Evolutionary conservation across 2,329 filamentous ascomycete genomes (phyloP).

Genomic region (Celoporthe dispersa): DNA sequence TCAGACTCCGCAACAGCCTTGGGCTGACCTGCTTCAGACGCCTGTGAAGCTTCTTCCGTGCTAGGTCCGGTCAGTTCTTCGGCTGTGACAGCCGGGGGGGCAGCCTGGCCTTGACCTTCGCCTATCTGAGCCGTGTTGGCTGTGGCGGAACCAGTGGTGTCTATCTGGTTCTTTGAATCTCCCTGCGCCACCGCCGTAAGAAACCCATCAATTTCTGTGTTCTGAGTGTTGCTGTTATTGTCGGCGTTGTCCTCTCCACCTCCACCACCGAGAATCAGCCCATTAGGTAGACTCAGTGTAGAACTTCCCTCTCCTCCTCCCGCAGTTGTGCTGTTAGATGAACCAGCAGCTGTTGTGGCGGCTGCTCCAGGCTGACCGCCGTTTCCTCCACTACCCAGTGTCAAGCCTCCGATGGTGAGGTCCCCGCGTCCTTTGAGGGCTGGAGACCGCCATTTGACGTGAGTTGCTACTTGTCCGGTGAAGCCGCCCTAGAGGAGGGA

Average conservation of each 20-base stretch:
- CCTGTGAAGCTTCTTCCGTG: slow-evolving; percentile 5
- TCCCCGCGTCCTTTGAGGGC: slow-evolving; percentile 17
- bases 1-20: slow-evolving; percentile 26
- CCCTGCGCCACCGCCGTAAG: slow-evolving; percentile 21
- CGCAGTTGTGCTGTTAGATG: background rate
- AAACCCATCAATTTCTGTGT: slow-evolving; percentile 15
- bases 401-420: slow-evolving; percentile 25
- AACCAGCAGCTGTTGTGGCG: slow-evolving; percentile 10
- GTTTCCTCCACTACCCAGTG: slow-evolving; percentile 20
- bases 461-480: slow-evolving; percentile 17
- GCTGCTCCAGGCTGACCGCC: slow-evolving; percentile 6
- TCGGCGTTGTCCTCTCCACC: slow-evolving; percentile 6
- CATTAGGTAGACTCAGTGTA: slow-evolving; percentile 8
- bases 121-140: slow-evolving; percentile 12
- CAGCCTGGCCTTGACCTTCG: slow-evolving; percentile 23
- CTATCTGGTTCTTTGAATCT: slow-evolving; percentile 23
- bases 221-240: slow-evolving; percentile 1
- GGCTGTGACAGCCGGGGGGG: background rate
- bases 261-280: slow-evolving; percentile 19
- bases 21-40: slow-evolving; percentile 11
- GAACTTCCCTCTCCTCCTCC: slow-evolving; percentile 12
- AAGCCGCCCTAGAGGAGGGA: slow-evolving; percentile 21
- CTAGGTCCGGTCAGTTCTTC: background rate
- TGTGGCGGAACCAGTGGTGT: background rate
- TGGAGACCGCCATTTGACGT: slow-evolving; percentile 3